Conservation (phyloP, 345 rosid species). For the Corchorus olitorius region DNA sequence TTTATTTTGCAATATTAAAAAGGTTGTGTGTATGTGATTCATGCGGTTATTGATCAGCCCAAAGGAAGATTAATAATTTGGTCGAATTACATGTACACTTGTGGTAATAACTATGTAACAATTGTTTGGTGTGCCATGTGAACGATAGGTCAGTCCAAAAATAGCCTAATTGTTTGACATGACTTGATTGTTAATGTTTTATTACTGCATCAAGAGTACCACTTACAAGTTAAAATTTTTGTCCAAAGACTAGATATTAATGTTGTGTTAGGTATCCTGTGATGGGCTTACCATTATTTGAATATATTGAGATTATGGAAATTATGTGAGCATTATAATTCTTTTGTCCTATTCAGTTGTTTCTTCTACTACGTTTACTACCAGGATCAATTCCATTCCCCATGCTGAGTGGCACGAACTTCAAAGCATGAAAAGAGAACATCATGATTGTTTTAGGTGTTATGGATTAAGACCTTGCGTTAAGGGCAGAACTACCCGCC, state of each 20-base stretch:
- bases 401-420: background rate
- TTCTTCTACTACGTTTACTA: background rate
- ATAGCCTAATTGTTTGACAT: no score
- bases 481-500: background rate
- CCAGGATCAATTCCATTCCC: conserved; percentile 15
- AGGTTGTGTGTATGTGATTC: no score
- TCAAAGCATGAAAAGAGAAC: no score
- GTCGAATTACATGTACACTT: no score
- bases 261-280: background rate
- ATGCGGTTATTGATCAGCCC: no score
- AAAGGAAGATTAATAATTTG: no score
- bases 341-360: background rate
- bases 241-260: background rate
- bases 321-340: background rate
- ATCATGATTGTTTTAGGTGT: background rate
- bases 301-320: background rate
- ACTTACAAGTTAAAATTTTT: background rate
- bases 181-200: no score
- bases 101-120: no score
- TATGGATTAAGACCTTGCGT: background rate
- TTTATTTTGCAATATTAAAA: no score
- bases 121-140: no score
- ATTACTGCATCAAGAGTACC: no score
- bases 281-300: background rate
- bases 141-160: no score